Evolutionary conservation across 2,329 filamentous ascomycete genomes (phyloP).

Genomic region (Fusarium abutilonis): DNA sequence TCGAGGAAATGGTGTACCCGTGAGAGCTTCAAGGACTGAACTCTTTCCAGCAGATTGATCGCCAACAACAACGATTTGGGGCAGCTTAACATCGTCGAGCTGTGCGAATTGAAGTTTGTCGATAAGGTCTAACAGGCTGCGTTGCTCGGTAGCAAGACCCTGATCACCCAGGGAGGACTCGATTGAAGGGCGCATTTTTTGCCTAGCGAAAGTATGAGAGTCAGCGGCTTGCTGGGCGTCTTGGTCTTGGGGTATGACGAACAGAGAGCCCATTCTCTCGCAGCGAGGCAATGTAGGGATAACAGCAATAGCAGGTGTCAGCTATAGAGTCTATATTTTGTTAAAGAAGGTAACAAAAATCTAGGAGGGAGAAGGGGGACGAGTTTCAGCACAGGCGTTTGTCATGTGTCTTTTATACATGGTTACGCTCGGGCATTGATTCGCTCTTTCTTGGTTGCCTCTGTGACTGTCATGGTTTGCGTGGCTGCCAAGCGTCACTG

Average conservation of each 20-base stretch:
- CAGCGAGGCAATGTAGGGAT: constrained; percentile 8
- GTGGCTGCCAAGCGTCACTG: constrained; percentile 36
- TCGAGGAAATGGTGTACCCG: constrained; percentile 68
- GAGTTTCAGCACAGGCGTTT: constrained; percentile 20
- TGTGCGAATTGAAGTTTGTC: constrained; percentile 64
- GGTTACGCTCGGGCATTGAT: constrained; percentile 31
- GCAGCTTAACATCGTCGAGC: constrained; percentile 63
- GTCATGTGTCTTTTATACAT: constrained; percentile 36
- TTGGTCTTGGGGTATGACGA: constrained; percentile 39
- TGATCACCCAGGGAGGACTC: constrained; percentile 60
- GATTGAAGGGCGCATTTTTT: constrained; percentile 54
- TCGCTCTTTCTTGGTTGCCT: constrained; percentile 39
- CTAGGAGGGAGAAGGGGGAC: background rate
- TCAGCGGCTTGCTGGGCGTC: constrained; percentile 31
- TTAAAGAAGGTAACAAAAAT: constrained; percentile 9
- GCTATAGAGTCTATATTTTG: constrained; percentile 4
- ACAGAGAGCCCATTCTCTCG: constrained; percentile 45
- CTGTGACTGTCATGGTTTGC: constrained; percentile 31
- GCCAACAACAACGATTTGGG: constrained; percentile 71
- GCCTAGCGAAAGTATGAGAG: constrained; percentile 42
- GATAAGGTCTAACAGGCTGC: constrained; percentile 66
- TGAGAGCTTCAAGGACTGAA: constrained; percentile 71
- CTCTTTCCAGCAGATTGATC: constrained; percentile 73
- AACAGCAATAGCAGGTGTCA: constrained; percentile 1
- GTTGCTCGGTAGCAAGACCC: constrained; percentile 64